A percentile compares a stretch with the other conserved stretches of the same genome.
Conservation (phyloP, 805 yeast genomes). For the Yarrowia porcina region DNA sequence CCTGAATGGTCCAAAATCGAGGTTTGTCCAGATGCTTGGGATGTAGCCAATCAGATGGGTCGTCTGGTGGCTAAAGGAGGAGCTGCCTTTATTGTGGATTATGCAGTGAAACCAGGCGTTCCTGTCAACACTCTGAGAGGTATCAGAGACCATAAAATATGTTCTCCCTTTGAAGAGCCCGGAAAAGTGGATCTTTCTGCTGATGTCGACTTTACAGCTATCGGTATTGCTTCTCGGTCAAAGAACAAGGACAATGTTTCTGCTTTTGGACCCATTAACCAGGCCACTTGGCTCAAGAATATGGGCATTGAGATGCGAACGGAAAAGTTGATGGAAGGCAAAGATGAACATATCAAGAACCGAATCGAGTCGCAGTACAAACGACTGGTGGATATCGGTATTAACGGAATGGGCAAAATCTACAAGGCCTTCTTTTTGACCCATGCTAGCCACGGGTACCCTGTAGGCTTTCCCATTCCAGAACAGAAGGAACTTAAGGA, state of each 20-base stretch:
- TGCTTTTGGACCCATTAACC: conserved; percentile 60
- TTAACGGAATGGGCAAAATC: conserved; percentile 67
- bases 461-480: conserved; percentile 14
- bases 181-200: conserved; percentile 80
- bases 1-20: conserved; percentile 62
- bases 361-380: conserved; percentile 55
- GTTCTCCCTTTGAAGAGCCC: conserved; percentile 69
- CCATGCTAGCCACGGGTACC: conserved; percentile 7
- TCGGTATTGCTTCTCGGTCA: conserved; percentile 41
- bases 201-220: conserved; percentile 74
- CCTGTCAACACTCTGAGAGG: conserved; percentile 77
- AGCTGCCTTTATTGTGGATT: conserved; percentile 71
- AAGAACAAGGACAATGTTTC: conserved; percentile 33
- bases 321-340: conserved; percentile 44
- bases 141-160: conserved; percentile 66
- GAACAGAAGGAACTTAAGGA: not conserved
- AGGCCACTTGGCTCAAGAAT: conserved; percentile 74
- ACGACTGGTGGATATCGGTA: conserved; percentile 60
- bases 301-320: conserved; percentile 74
- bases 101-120: conserved; percentile 57
- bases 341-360: conserved; percentile 47
- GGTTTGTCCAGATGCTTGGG: conserved; percentile 69
- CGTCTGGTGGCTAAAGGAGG: conserved; percentile 49
- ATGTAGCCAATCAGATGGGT: conserved; percentile 53
- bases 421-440: conserved; percentile 51